Evolutionary conservation across 2,329 filamentous ascomycete species (phyloP).

Genomic region (Penicillium brevicompactum): DNA sequence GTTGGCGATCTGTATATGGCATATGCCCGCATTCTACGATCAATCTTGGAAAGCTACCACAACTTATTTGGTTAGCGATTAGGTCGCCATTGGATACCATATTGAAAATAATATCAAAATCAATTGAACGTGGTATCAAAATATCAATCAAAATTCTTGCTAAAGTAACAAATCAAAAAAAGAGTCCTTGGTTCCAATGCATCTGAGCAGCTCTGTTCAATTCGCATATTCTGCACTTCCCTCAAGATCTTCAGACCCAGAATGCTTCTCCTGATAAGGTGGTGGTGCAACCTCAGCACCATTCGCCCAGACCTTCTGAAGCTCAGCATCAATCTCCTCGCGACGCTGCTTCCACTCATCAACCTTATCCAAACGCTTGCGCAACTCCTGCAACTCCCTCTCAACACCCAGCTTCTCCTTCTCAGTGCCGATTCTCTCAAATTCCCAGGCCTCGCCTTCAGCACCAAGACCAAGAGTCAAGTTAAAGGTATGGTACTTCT

Average conservation of each 20-base stretch:
- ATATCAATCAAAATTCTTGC: neutral
- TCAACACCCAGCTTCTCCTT: constrained; percentile 92
- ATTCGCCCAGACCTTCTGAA: constrained; percentile 66
- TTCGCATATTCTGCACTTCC: constrained; percentile 3
- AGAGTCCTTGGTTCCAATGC: neutral
- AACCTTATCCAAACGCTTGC: constrained; percentile 77
- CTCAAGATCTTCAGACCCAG: constrained; percentile 5
- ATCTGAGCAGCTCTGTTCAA: neutral
- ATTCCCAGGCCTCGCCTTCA: constrained; percentile 83
- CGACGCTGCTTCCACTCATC: constrained; percentile 79
- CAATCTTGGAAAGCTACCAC: too few relatives aligned
- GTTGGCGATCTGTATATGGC: too few relatives aligned
- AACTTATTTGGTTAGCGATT: too few relatives aligned
- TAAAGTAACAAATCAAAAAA: neutral
- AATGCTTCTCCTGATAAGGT: constrained; percentile 30
- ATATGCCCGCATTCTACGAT: too few relatives aligned
- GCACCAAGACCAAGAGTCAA: constrained; percentile 80
- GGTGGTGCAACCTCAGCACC: constrained; percentile 43
- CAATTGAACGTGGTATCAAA: neutral
- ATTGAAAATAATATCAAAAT: too few relatives aligned
- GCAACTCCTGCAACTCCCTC: constrained; percentile 82
- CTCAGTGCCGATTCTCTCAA: constrained; percentile 90
- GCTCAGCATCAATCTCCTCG: constrained; percentile 79
- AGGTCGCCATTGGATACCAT: too few relatives aligned
- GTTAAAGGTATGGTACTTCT: constrained; percentile 93